Evolutionary conservation across 1,284 basidiomycete genomes (phyloP).

Genomic region (Heterobasidion occidentale): DNA sequence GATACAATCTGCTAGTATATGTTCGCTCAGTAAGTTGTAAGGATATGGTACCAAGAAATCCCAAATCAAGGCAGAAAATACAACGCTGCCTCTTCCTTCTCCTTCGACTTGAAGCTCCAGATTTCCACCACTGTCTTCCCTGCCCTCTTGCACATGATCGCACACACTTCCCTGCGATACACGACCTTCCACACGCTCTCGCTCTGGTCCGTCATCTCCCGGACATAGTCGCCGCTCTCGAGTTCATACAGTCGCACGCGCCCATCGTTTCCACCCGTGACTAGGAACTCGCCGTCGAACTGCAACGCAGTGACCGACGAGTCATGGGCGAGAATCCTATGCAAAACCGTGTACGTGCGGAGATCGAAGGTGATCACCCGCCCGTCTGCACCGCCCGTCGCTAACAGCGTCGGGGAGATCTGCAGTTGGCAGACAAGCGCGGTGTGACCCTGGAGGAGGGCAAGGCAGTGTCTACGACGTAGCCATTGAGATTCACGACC

Average conservation of each 20-base stretch:
- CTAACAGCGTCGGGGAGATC: conserved; percentile 67
- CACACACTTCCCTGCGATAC: conserved; percentile 73
- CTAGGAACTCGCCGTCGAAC: conserved; percentile 75
- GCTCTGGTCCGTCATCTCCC: conserved; percentile 70
- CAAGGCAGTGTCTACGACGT: conserved; percentile 61
- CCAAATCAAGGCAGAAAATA: neutral
- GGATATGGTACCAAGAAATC: too few species aligned
- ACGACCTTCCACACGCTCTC: conserved; percentile 88
- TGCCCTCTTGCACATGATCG: conserved; percentile 76
- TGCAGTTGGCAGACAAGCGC: conserved; percentile 93
- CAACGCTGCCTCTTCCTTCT: conserved; percentile 4
- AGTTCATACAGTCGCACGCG: conserved; percentile 84
- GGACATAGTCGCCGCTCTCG: conserved; percentile 58
- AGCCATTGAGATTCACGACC: neutral
- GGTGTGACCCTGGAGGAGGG: conserved; percentile 89
- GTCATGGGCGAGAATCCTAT: conserved; percentile 74
- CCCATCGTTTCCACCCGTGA: conserved; percentile 88
- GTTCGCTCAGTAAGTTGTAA: too few species aligned
- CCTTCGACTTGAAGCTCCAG: conserved; percentile 56
- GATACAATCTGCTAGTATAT: too few species aligned
- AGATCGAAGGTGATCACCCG: conserved; percentile 88
- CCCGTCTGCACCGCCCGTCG: conserved; percentile 92
- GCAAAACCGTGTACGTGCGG: conserved; percentile 29
- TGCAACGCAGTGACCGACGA: conserved; percentile 89
- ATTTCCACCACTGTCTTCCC: conserved; percentile 91